Evolutionary conservation across 78 protist species (phyloP).

Genomic region (Mantamonas sphyraenae): DNA sequence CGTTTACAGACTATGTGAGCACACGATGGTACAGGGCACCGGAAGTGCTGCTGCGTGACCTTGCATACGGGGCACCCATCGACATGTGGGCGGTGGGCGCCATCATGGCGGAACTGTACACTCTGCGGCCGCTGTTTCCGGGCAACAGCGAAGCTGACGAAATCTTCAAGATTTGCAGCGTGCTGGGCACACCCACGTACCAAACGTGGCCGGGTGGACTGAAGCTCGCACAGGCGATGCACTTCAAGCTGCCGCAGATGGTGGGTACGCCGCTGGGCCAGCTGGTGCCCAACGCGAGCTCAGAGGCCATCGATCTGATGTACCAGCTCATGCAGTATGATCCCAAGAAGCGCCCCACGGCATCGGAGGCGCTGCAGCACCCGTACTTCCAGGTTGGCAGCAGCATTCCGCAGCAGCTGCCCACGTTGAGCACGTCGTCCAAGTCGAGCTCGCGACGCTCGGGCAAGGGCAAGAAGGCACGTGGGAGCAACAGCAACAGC

Average conservation of each 20-base stretch:
- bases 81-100: slow-evolving; percentile 87
- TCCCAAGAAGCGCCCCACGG: slow-evolving; percentile 83
- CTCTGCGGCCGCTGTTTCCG: slow-evolving; percentile 86
- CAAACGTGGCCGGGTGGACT: slow-evolving; percentile 70
- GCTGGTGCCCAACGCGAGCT: slow-evolving; percentile 52
- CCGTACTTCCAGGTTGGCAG: slow-evolving; percentile 64
- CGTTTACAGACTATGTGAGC: slow-evolving; percentile 92
- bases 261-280: slow-evolving; percentile 37
- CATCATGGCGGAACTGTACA: slow-evolving; percentile 93
- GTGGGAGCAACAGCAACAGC: too few species aligned
- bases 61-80: slow-evolving; percentile 57
- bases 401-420: neutral
- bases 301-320: slow-evolving; percentile 82
- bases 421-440: neutral
- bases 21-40: slow-evolving; percentile 99
- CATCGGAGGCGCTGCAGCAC: slow-evolving; percentile 63
- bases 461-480: too few species aligned
- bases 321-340: slow-evolving; percentile 62
- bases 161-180: slow-evolving; percentile 65
- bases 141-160: slow-evolving; percentile 84
- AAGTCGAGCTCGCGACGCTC: neutral
- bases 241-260: slow-evolving; percentile 30
- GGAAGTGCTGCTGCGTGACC: slow-evolving; percentile 77
- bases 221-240: slow-evolving; percentile 49
- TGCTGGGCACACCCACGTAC: slow-evolving; percentile 81